phyloP scores from a whole-genome alignment of 2,329 filamentous ascomycete species.

The Lojkania enalia region DNA sequence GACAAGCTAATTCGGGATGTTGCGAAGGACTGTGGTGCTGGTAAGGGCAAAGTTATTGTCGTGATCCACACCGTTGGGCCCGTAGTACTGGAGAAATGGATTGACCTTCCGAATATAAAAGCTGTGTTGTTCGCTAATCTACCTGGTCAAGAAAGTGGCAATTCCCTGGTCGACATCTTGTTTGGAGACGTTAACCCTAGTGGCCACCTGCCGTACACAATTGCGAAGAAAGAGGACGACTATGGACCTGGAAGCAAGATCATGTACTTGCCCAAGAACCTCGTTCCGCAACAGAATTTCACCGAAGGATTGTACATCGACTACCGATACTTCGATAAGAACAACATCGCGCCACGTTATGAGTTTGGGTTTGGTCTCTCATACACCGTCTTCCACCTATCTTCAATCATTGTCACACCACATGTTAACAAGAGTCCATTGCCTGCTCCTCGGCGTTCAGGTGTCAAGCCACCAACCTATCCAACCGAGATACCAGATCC shows the following conservation, averaged over 20 bases:
- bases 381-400: slow-evolving; percentile 73
- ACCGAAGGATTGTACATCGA: slow-evolving; percentile 83
- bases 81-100: slow-evolving; percentile 77
- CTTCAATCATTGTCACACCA: slow-evolving; percentile 52
- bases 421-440: slow-evolving; percentile 51
- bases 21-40: slow-evolving; percentile 66
- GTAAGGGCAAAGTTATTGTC: slow-evolving; percentile 72
- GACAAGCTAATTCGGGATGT: slow-evolving; percentile 74
- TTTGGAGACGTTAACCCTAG: slow-evolving; percentile 77
- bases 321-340: slow-evolving; percentile 85
- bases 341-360: slow-evolving; percentile 73
- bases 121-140: slow-evolving; percentile 82
- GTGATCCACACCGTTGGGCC: slow-evolving; percentile 86
- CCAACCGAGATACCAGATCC: slow-evolving; percentile 58
- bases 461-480: slow-evolving; percentile 50
- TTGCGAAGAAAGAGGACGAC: slow-evolving; percentile 73
- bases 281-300: slow-evolving; percentile 81
- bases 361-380: slow-evolving; percentile 86
- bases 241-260: slow-evolving; percentile 74
- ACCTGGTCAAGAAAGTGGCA: slow-evolving; percentile 84
- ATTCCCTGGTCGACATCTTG: slow-evolving; percentile 76
- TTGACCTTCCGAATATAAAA: slow-evolving; percentile 75
- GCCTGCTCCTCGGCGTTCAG: slow-evolving; percentile 39
- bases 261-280: slow-evolving; percentile 68
- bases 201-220: slow-evolving; percentile 86